Base-by-base conservation (phyloP, 2,329 filamentous ascomycete genomes). In the Diaporthe citrichinensis region DNA sequence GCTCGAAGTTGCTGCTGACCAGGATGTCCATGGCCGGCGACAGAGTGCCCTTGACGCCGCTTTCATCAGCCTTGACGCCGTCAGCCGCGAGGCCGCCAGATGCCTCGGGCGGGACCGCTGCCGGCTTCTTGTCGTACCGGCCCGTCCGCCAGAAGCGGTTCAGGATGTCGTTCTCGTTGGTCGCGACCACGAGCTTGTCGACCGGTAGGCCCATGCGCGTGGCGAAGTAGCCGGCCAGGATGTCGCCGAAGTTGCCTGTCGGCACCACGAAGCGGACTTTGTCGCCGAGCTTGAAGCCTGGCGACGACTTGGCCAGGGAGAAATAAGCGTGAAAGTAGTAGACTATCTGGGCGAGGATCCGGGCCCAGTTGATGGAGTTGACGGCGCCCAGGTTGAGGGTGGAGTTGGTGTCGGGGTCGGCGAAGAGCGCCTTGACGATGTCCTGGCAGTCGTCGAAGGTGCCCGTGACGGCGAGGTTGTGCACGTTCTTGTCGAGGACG, bases 241-340 rank as follows among this genome's bases (percentile, higher is more conserved):
- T 95, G 83, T 98, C 95, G 77, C 97, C 95, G 85, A 99, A 99
- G 88, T 99, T 98, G 74, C 97, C 97, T 0, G 96, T 97, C 2
- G 97, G 97, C 0, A 98, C 95, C 12, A 98, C 94, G 81, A 96
- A 98, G 76, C 96, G 93, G 53, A 97, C 89, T 81, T 91, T 92
- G 79, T 94, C 91, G 79, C 90, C 91, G 34, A 93, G 81, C 75
- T 91, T 89, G 84, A 94, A 93, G 23, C 86, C 84, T 0, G 89
- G 81, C 5, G 91, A 90, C 69, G 89, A 87, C 82, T 88, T 90
- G 76, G 88, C 89, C 46, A 99, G 92, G 20, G 92, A 87, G 86
- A 98, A 98, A 89, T 98, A 98, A 17, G 97, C 92, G 85, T 97
- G 90, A 88, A 98, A 98, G 89, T 98, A 99, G 90, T 98, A 98